These are phyloP conservation scores for Solanum habrochaites DNA, from an alignment of 257 asterid species.

Conservation along the genomic window DNA sequence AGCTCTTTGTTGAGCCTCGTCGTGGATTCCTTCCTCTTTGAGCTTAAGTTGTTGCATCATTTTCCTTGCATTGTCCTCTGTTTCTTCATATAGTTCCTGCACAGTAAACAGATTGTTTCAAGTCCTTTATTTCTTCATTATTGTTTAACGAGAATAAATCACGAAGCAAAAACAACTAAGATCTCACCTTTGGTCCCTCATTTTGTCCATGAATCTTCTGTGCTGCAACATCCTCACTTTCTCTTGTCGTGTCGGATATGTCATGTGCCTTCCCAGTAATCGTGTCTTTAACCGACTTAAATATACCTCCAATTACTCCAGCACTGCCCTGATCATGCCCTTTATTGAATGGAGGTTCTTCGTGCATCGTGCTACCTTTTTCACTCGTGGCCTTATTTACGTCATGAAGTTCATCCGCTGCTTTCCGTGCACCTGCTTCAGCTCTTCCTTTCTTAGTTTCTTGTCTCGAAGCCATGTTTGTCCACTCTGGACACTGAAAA, in stretches of 20 bases:
- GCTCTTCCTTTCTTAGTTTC: constrained; percentile 37
- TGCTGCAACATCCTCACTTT: not conserved
- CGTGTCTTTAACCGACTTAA: constrained; percentile 20
- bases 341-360: not conserved
- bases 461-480: constrained; percentile 39
- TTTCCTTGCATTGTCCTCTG: constrained; percentile 4
- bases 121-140: no score
- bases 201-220: not conserved
- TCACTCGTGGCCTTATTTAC: constrained; percentile 23
- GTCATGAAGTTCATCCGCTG: constrained; percentile 46
- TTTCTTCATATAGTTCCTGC: constrained; percentile 1
- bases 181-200: not conserved
- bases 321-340: not conserved
- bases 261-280: constrained; percentile 24
- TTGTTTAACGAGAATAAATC: not conserved
- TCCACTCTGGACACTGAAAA: not conserved
- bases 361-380: not conserved
- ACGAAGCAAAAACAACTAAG: not conserved
- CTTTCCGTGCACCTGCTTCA: constrained; percentile 39
- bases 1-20: constrained; percentile 15
- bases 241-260: not conserved
- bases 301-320: constrained; percentile 20
- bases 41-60: not conserved
- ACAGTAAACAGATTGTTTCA: not conserved
- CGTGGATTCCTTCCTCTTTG: constrained; percentile 9